Base-by-base conservation (phyloP, 1,284 basidiomycete species). In the Sanghuangporus sanghuang region DNA sequence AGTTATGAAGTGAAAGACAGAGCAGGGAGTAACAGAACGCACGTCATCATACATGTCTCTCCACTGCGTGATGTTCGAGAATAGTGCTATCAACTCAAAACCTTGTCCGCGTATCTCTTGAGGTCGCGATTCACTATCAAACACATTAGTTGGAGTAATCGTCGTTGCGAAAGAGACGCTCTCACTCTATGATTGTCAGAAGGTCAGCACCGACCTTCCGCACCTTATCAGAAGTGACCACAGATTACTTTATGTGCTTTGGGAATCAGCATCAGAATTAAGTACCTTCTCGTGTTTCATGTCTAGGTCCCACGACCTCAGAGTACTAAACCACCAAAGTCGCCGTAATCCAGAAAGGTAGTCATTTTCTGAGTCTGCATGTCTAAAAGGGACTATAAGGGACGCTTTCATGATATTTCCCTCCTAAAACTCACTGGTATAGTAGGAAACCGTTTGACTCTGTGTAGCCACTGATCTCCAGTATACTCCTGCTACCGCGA, bases 41-140 rank as follows among this genome's bases (percentile, higher is more conserved):
- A 64, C 63, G 12, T 55, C 44, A 32, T 64, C 63, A 39, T 38
- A 61, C 63, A 64, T 61, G n/a, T 64, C 59, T 7, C 54, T 55
- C 63, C 63, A 64, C 12, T 40, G 38, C n/a, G 63, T 14, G 6
- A 60, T 21, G 44, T 64, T 64, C 7, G 58, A 55, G 35, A 64
- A 61, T 9, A 64, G 55, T 8, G 57, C 57, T 7, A 64, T 61
- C 27, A 60, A 27, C 32, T 60, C 58, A 18, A 61, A 64, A 16
- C 49, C 58, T 23, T 49, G 50, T 14, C 35, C 40, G 21, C 62
- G 62, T 3, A 54, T 42, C 8, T 53, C 48, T 8, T 50, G 9
- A 6, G 62, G 46, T 6, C 58, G 40, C 35, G 27, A 35, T 2
- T 39, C 21, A n/a, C 60, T 62, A 21, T 16, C 21, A 18, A 16